Evolutionary conservation across 805 yeast species (phyloP).

Genomic region (Nakazawaea ishiwadae): DNA sequence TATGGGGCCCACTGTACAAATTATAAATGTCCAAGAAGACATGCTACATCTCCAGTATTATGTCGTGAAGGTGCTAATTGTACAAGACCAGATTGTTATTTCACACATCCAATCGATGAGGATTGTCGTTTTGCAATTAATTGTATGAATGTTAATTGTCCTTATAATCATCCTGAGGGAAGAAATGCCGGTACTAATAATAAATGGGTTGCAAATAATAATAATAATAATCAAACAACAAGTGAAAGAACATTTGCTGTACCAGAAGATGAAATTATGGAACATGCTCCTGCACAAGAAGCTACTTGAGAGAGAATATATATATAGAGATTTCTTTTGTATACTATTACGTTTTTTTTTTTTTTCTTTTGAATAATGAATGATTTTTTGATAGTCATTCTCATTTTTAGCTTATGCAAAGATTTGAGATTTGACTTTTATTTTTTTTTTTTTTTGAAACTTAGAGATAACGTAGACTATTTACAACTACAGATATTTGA

Average conservation of each 20-base stretch:
- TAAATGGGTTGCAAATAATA: slow-evolving; percentile 28
- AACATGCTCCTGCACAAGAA: slow-evolving; percentile 54
- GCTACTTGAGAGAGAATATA: slow-evolving; percentile 6
- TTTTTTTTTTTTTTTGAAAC: no score
- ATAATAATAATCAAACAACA: slow-evolving; percentile 37
- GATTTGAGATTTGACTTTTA: no score
- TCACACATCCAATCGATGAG: slow-evolving; percentile 76
- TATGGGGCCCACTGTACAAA: slow-evolving; percentile 76
- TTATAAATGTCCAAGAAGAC: slow-evolving; percentile 76
- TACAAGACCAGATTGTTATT: slow-evolving; percentile 73
- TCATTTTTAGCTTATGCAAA: no score
- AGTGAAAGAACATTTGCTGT: slow-evolving; percentile 72
- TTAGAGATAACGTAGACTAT: no score
- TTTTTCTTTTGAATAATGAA: neutral
- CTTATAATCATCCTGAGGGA: slow-evolving; percentile 80
- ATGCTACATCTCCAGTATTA: slow-evolving; percentile 65
- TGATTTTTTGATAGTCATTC: neutral
- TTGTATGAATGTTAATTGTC: slow-evolving; percentile 70
- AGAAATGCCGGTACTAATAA: slow-evolving; percentile 29
- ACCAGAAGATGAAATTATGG: slow-evolving; percentile 68
- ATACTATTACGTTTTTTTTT: neutral
- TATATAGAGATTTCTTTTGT: neutral
- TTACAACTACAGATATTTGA: no score
- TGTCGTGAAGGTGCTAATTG: slow-evolving; percentile 84
- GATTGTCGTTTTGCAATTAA: slow-evolving; percentile 75